Base-by-base conservation (phyloP, 1,139 yeast species). In the Candida dubliniensis region DNA sequence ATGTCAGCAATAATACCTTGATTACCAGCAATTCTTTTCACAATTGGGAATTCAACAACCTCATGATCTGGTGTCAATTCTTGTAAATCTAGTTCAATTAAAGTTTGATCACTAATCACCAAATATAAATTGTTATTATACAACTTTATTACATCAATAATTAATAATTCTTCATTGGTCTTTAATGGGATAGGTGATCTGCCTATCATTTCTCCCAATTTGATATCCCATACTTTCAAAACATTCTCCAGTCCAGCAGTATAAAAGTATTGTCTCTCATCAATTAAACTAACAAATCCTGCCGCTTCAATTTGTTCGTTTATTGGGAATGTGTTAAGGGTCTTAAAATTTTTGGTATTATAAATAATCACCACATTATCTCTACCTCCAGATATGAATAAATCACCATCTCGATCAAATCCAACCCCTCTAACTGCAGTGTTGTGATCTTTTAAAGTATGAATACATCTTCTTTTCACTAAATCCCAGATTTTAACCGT, bases 1-100 rank as follows among this genome's bases (percentile, higher is more conserved):
- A 89, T 77, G 58, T 89, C 99, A 8, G 97, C 96, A 56, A 93
- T 84, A 31, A 95, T 95, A 48, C 97, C 98, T 64, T 93, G 96
- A 62, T 91, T 90, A 55, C 98, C 98, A 1, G 96, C 95, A 52
- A 90, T 74, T 38, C 82, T 73, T 43, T 81, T 72, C 9, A 64
- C 53, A 3, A 79, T 60, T 9, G 77, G 73, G 8, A 87, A 64
- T 13, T 59, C 63, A 25, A 40, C 11, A 13, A 56, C 44, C 12
- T 50, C 55, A 11, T 24, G 31, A 8, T 15, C 37, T 9, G 60
- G 53, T 13, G 36, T 34, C 6, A 24, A 12, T 6, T 44, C 40
- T 13, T 61, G 59, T 13, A 74, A 47, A 47, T 78, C 77, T 13
- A 84, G 52, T 55, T 82, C 77, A 31, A 80, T 74, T 25, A 91